Evolutionary conservation across 176 grass and related monocot genomes (phyloP).

Genomic region (Oropetium thomaeum): DNA sequence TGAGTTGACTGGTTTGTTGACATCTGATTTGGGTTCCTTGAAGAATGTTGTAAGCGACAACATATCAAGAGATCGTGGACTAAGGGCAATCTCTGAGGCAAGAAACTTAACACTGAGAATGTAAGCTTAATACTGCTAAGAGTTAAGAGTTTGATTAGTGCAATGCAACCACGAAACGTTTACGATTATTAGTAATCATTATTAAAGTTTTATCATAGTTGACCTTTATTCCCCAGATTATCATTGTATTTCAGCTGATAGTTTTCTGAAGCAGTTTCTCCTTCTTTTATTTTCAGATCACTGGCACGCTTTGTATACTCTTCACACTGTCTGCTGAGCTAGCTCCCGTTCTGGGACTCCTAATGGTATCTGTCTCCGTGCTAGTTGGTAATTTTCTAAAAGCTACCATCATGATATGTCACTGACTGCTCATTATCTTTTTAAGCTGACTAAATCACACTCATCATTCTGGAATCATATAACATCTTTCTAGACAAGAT

Average conservation of each 20-base stretch:
- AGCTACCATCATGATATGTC: not conserved
- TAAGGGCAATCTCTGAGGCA: constrained; percentile 97
- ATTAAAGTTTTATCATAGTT: not conserved
- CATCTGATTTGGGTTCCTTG: constrained; percentile 88
- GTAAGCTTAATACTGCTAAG: constrained; percentile 54
- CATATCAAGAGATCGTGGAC: constrained; percentile 94
- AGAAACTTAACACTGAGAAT: constrained; percentile 62
- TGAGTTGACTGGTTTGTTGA: constrained; percentile 93
- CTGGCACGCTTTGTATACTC: constrained; percentile 89
- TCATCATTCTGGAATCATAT: not conserved
- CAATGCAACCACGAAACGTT: constrained; percentile 31
- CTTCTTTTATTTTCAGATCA: constrained; percentile 54
- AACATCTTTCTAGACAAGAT: not conserved
- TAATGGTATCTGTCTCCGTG: constrained; percentile 81
- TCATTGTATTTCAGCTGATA: constrained; percentile 6
- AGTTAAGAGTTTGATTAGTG: constrained; percentile 42
- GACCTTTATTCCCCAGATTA: constrained; percentile 20
- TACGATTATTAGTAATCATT: constrained; percentile 10
- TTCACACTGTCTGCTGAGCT: constrained; percentile 85
- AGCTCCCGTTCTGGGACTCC: constrained; percentile 80
- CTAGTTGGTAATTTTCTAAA: constrained; percentile 72
- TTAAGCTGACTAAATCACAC: constrained; percentile 9
- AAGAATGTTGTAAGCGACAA: constrained; percentile 90
- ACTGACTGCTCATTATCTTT: not conserved
- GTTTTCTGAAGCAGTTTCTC: constrained; percentile 3